These are phyloP conservation scores for Chlamydomonas sp. DNA, from an alignment of 139 green algal species.

Conservation along the genomic window DNA sequence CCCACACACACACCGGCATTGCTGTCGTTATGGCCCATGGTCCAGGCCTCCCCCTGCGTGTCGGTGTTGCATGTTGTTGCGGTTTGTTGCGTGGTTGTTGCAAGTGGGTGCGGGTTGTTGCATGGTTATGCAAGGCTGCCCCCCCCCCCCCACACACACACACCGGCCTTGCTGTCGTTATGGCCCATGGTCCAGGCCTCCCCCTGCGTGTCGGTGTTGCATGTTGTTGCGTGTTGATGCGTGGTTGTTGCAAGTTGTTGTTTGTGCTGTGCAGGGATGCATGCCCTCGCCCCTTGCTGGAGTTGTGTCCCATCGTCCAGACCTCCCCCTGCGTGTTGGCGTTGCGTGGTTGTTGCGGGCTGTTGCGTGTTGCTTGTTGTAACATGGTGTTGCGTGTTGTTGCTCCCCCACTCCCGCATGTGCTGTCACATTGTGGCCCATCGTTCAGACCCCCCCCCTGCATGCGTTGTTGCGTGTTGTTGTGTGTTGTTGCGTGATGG, in stretches of 20 bases:
- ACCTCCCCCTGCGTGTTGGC: slow-evolving; percentile 22
- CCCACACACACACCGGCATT: too few species aligned
- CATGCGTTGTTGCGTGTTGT: too few species aligned
- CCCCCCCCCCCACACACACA: slow-evolving; percentile 49
- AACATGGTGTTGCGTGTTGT: background rate
- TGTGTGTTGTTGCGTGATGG: too few species aligned
- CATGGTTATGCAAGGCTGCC: slow-evolving; percentile 10
- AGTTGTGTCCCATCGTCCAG: slow-evolving; percentile 45
- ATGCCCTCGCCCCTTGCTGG: slow-evolving; percentile 42
- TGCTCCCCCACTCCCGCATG: slow-evolving; percentile 41
- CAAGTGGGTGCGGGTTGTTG: background rate
- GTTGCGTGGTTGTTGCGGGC: background rate
- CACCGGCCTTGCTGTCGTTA: slow-evolving; percentile 44
- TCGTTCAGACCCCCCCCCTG: slow-evolving; percentile 36
- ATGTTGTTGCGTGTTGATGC: background rate
- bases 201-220: slow-evolving; percentile 14
- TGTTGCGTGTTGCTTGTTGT: background rate
- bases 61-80: background rate
- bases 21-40: background rate
- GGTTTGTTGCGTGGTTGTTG: background rate
- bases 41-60: background rate
- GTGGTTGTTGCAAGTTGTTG: background rate
- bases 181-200: slow-evolving; percentile 40
- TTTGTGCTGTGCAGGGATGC: slow-evolving; percentile 8
- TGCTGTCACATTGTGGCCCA: slow-evolving; percentile 49